Evolutionary conservation across 345 rosid species (phyloP), one percentile per base, ranked within the genome.

Genomic region (Gossypium ekmanianum): DNA sequence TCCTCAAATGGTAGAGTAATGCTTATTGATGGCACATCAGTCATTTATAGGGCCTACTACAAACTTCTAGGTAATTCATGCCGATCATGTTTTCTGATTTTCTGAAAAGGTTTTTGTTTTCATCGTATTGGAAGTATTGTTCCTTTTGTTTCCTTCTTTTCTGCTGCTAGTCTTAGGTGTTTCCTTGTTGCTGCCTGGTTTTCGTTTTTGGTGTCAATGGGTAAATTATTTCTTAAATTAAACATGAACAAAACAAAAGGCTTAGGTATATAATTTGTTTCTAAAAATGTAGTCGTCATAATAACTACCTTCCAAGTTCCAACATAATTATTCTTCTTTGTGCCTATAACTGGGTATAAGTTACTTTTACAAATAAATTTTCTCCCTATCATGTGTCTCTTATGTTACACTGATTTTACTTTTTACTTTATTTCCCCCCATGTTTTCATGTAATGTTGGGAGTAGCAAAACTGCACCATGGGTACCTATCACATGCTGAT

Each of bases 21-120:
- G 99, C 97, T 95, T 68, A 85, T 95, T 78, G 99, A 95, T 83
- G 98, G 98, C 67, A 91, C 99, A 50, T 87, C 99, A 34, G 75
- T 95, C 82, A 91, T 95, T 24, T 95, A 93, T 81, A 84, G 99
- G 86, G 92, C 97, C 71, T 95, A 95, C 86, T 93, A 83, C 89
- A 95, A 95, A 92, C 94, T 93, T 76, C 79, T 95, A 82, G 98
- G 99, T 95, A 85, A 74, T 74, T 26, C 22, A 8, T 69, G 12
- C 11, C 24, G n/a, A 20, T 70, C 27, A 45, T 24, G 4, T 44
- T 52, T 57, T 57, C 69, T 27, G 27, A 13, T 17, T 34, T 75
- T 51, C 14, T 67, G 20, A 58, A 5, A 63, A 63, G 62, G 44
- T 39, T 44, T 45, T 58, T 14, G 64, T 75, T 54, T 20, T 54